These are phyloP conservation scores for Penicillium sp. DNA, from an alignment of 2,329 filamentous ascomycete species.

Conservation along the genomic window DNA sequence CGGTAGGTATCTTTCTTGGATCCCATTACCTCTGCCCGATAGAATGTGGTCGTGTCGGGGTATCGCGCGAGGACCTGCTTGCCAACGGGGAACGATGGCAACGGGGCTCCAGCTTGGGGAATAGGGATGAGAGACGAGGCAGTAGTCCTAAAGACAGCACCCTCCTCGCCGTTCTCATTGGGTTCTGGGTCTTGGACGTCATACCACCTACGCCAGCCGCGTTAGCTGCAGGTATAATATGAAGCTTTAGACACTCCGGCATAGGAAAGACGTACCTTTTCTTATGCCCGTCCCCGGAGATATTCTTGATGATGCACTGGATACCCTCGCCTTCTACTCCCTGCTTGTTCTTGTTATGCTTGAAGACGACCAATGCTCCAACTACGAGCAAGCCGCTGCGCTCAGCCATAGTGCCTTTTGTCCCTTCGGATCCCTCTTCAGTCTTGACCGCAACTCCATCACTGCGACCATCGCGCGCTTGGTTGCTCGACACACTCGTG, in stretches of 20 bases:
- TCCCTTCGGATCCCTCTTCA: conserved; percentile 47
- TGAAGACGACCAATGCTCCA: conserved; percentile 54
- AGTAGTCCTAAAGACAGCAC: conserved; percentile 64
- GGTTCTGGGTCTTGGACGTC: conserved; percentile 79
- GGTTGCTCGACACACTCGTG: conserved; percentile 46
- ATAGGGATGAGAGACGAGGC: conserved; percentile 78
- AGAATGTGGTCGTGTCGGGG: conserved; percentile 82
- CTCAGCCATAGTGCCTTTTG: conserved; percentile 48
- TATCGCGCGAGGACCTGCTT: conserved; percentile 77
- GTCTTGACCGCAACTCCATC: conserved; percentile 42
- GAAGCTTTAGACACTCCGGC: background rate
- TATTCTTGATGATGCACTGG: conserved; percentile 73
- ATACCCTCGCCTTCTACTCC: conserved; percentile 61
- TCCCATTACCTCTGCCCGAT: conserved; percentile 78
- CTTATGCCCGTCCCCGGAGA: conserved; percentile 71
- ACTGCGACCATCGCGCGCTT: conserved; percentile 40
- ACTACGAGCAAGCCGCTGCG: conserved; percentile 46
- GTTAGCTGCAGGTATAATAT: background rate
- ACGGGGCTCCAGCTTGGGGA: conserved; percentile 59
- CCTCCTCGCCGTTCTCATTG: conserved; percentile 66
- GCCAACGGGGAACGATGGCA: conserved; percentile 64
- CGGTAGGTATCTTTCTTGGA: conserved; percentile 56
- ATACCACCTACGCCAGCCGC: conserved; percentile 52
- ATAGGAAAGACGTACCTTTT: conserved; percentile 51
- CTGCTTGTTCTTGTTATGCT: conserved; percentile 53